Evolutionary conservation across 441 rosid species (phyloP).

Genomic region (Raphanus hybrid): DNA sequence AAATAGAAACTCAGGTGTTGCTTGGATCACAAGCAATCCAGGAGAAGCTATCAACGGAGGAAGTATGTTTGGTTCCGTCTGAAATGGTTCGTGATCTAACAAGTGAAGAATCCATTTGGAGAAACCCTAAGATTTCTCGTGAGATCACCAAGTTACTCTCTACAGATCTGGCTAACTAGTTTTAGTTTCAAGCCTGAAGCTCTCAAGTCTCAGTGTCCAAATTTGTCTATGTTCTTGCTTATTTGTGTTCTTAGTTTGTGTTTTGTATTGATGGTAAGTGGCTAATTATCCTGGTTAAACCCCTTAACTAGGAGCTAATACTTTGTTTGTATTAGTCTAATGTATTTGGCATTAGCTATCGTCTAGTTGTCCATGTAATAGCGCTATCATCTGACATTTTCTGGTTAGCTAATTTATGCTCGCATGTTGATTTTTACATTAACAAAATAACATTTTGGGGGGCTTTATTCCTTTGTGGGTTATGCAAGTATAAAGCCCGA

Average conservation of each 20-base stretch:
- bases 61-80: conserved; percentile 60
- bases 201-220: not conserved
- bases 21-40: conserved; percentile 60
- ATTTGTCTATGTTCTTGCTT: conserved; percentile 19
- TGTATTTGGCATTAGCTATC: conserved; percentile 36
- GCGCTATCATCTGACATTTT: conserved; percentile 25
- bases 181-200: conserved; percentile 10
- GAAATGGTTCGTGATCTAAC: conserved; percentile 48
- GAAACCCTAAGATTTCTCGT: conserved; percentile 38
- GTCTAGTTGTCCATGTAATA: conserved; percentile 25
- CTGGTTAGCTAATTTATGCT: conserved; percentile 12
- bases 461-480: not conserved
- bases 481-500: not conserved
- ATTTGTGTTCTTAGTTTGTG: conserved; percentile 17
- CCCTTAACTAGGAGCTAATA: conserved; percentile 37
- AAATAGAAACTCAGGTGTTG: conserved; percentile 40
- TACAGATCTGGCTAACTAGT: conserved; percentile 28
- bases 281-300: conserved; percentile 40
- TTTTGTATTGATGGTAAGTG: conserved; percentile 23
- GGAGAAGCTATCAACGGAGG: conserved; percentile 63
- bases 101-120: conserved; percentile 42
- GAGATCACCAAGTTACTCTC: conserved; percentile 47
- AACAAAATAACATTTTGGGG: not conserved
- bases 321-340: conserved; percentile 35
- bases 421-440: conserved; percentile 10